phyloP scores from a whole-genome alignment of 2,329 filamentous ascomycete species.

The Achaetomium macrosporum region DNA sequence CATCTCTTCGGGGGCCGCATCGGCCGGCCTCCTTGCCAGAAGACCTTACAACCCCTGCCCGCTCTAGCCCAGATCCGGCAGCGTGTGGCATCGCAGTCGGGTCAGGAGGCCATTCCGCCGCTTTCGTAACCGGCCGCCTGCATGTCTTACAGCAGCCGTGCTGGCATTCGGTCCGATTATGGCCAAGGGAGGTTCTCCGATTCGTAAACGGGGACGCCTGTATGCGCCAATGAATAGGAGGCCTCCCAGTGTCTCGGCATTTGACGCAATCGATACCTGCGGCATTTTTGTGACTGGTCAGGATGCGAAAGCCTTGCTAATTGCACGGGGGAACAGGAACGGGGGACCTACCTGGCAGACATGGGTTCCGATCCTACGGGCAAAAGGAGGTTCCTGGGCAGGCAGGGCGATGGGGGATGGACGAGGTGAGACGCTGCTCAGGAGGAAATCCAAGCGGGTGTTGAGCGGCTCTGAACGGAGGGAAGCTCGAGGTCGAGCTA shows the following conservation, averaged over 20 bases:
- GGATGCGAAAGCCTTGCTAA: slow-evolving; percentile 3
- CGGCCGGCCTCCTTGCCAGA: neutral
- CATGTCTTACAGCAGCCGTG: slow-evolving; percentile 9
- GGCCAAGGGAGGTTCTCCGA: slow-evolving; percentile 10
- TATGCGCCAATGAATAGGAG: neutral
- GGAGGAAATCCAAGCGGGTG: too few species aligned
- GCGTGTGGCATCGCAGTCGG: too few species aligned
- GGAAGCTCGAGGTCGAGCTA: too few species aligned
- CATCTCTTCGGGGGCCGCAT: slow-evolving; percentile 9
- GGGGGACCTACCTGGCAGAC: slow-evolving; percentile 4
- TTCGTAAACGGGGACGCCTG: slow-evolving; percentile 5
- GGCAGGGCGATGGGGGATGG: slow-evolving; percentile 1
- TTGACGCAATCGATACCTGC: slow-evolving; percentile 5
- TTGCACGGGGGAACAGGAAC: slow-evolving; percentile 5
- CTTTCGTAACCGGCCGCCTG: neutral
- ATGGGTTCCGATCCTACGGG: slow-evolving; percentile 3
- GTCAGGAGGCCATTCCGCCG: too few species aligned
- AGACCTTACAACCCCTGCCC: too few species aligned
- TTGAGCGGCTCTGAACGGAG: too few species aligned
- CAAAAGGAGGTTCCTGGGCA: slow-evolving; percentile 3
- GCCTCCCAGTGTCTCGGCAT: slow-evolving; percentile 5
- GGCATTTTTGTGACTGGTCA: slow-evolving; percentile 11
- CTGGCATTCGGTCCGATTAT: slow-evolving; percentile 15
- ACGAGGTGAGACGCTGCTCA: neutral
- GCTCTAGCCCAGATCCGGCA: too few species aligned